Base-by-base conservation (phyloP, 805 yeast genomes). In the Saccharomyces eubayanus region DNA sequence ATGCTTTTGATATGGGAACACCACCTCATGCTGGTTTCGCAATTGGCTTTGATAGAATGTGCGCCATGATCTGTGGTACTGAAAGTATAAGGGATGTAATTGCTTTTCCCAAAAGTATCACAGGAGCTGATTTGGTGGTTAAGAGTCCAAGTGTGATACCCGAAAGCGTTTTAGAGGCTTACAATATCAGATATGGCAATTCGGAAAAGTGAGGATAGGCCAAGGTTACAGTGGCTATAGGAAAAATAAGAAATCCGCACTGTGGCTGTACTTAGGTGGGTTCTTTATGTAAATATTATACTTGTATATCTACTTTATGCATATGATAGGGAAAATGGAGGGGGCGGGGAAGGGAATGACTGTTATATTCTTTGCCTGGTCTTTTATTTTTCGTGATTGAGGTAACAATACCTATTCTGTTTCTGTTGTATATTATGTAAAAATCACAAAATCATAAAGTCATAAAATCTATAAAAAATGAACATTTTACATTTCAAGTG, bases 11-110 rank as follows among this genome's bases (percentile, higher is more conserved):
- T 27, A 81, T 87, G 72, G 99, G 99, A 1, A 89, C 98, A 64
- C 99, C 99, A 0, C 99, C 99, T 0, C 99, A 94, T 71, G 97
- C 97, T 1, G 99, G 99, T 0, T 75, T 94, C 41, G 99, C 99
- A 0, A 75, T 94, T 36, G 99, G 99, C 0, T 87, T 94, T 60
- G 99, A 94, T 67, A 75, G 99, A 57, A 74, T 94, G 75, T 84
- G 95, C 62, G 94, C 99, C 0, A 89, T 92, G 92, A 66, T 92
- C 31, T 69, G 84, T n/a, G 94, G 89, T 0, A 76, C 85, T 20
- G 64, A 75, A 4, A 87, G 89, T 57, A 91, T 94, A 31, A 74
- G 97, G 59, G 97, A 94, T 65, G 98, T 94, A 3, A 85, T 94
- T 56, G 96, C 98, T 0, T 94, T 94, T 68, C 99, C 99, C 1